A percentile compares a stretch with the other conserved stretches of the same genome.
Conservation (phyloP, 257 asterid genomes). For the Gentiana dahurica region DNA sequence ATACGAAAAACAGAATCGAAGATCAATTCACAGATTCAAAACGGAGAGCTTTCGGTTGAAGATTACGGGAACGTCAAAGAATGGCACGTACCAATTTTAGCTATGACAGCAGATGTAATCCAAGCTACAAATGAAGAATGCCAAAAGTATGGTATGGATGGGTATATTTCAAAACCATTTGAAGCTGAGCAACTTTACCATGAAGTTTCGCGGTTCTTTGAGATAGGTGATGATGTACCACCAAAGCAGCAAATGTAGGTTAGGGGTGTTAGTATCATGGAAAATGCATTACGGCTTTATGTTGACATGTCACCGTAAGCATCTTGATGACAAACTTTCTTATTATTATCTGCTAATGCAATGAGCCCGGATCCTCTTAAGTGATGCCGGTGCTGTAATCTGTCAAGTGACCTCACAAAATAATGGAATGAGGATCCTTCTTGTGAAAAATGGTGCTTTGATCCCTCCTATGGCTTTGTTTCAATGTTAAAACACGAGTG, state of each 20-base stretch:
- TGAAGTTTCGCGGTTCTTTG: constrained; percentile 74
- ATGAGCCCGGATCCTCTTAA: no score
- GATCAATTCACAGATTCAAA: constrained; percentile 28
- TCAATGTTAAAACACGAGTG: no score
- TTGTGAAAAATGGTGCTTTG: no score
- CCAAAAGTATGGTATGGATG: constrained; percentile 63
- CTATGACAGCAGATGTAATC: constrained; percentile 96
- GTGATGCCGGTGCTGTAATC: no score
- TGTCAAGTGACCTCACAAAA: no score
- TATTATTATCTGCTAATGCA: not conserved
- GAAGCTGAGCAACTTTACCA: constrained; percentile 91
- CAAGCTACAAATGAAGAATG: constrained; percentile 80
- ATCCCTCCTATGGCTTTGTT: no score
- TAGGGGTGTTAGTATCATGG: not conserved
- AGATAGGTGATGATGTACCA: not conserved
- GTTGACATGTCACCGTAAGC: constrained; percentile 13
- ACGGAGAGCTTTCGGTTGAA: constrained; percentile 36
- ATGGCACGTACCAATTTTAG: constrained; percentile 89
- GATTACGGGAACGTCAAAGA: constrained; percentile 26
- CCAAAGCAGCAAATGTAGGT: constrained; percentile 24
- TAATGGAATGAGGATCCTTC: no score
- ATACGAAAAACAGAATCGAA: constrained; percentile 48
- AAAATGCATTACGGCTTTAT: not conserved
- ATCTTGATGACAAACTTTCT: not conserved
- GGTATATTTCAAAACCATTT: constrained; percentile 90